These are phyloP conservation scores for Lanmaoa rubissima DNA, from an alignment of 768 basidiomycete genomes.

Conservation along the genomic window DNA sequence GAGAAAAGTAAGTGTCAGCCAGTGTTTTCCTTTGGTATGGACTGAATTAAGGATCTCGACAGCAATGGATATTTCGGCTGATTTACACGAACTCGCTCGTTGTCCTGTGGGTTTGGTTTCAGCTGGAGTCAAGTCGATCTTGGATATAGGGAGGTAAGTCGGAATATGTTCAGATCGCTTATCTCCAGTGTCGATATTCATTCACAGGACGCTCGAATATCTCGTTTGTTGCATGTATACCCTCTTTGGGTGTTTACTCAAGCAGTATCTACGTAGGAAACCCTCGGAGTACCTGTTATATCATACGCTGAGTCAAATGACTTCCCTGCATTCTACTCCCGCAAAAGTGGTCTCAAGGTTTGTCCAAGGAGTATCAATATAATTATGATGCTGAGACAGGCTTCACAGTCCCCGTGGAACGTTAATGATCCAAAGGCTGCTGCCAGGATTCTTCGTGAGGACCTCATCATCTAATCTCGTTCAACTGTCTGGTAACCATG, in stretches of 20 bases:
- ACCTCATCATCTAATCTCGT: background rate
- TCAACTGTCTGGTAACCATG: background rate
- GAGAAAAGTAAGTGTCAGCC: constrained; percentile 50
- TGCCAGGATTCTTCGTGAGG: constrained; percentile 73
- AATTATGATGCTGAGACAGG: background rate
- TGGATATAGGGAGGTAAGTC: constrained; percentile 79
- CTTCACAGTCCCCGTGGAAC: constrained; percentile 73
- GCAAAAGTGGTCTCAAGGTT: constrained; percentile 75
- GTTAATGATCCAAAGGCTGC: constrained; percentile 60
- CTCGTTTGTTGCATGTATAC: constrained; percentile 44
- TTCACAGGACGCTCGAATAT: constrained; percentile 73
- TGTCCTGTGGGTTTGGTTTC: constrained; percentile 93
- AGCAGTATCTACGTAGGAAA: constrained; percentile 60
- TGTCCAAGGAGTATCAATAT: background rate
- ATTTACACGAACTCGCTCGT: constrained; percentile 83
- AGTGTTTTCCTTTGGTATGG: background rate
- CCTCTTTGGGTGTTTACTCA: background rate
- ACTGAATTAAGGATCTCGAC: constrained; percentile 1
- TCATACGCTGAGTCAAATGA: constrained; percentile 72
- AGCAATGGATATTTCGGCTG: constrained; percentile 96
- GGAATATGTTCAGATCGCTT: background rate
- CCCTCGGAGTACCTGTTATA: constrained; percentile 88
- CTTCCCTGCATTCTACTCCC: constrained; percentile 94
- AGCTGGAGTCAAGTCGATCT: constrained; percentile 90
- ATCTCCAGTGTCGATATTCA: background rate